Percentiles rank a stretch among this genome's conserved stretches.
Evolutionary conservation across 441 rosid species (phyloP).

Genomic region (Theobroma grandiflorum): DNA sequence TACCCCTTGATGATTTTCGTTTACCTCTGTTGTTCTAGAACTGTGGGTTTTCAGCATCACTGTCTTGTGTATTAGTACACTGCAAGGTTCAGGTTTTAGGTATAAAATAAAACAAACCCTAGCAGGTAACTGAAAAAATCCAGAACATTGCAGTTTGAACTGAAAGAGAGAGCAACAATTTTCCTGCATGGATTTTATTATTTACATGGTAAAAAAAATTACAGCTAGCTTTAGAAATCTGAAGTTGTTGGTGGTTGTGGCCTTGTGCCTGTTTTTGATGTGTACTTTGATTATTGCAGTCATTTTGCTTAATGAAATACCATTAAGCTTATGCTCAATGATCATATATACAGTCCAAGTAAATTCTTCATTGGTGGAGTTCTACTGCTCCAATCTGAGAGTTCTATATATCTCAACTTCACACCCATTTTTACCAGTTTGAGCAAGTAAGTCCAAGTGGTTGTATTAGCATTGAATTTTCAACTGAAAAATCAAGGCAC

Average conservation of each 20-base stretch:
- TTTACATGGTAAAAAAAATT: neutral
- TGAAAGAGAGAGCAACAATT: conserved; percentile 21
- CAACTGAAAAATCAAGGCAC: too few relatives aligned
- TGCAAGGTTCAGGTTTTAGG: conserved; percentile 33
- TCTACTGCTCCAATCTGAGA: too few relatives aligned
- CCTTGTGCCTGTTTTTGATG: neutral
- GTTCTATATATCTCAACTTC: too few relatives aligned
- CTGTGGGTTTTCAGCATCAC: conserved; percentile 5
- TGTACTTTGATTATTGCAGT: too few relatives aligned
- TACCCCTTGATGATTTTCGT: neutral
- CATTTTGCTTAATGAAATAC: too few relatives aligned
- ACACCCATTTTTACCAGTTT: too few relatives aligned
- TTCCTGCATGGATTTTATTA: conserved; percentile 20
- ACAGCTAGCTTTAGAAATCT: neutral
- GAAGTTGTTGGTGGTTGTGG: neutral
- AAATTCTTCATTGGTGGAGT: too few relatives aligned
- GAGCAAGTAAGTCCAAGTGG: too few relatives aligned
- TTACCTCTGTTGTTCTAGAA: neutral
- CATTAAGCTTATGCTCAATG: too few relatives aligned
- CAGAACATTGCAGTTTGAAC: conserved; percentile 21
- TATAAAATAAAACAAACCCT: conserved; percentile 36
- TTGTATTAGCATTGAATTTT: too few relatives aligned
- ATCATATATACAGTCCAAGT: too few relatives aligned
- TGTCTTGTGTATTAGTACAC: conserved; percentile 24
- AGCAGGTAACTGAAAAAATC: conserved; percentile 5